Evolutionary conservation across 768 basidiomycete species (phyloP).

Genomic region (Lyophyllum semitale): DNA sequence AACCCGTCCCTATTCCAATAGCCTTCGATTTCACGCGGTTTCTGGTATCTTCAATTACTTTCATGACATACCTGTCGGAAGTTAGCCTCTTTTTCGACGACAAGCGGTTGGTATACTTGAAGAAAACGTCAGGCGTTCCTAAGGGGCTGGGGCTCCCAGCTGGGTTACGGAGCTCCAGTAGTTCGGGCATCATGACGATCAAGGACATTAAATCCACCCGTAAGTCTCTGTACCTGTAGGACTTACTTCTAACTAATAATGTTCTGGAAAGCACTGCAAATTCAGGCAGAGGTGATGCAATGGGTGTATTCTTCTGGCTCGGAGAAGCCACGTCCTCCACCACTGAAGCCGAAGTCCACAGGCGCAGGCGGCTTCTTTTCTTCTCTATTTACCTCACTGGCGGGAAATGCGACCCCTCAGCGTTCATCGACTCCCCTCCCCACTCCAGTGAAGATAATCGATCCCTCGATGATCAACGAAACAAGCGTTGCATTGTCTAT

Average conservation of each 20-base stretch:
- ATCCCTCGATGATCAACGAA: slow-evolving; percentile 43
- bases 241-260: slow-evolving; percentile 7
- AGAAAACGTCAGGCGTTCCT: slow-evolving; percentile 60
- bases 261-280: slow-evolving; percentile 58
- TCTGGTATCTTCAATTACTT: slow-evolving; percentile 88
- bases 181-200: slow-evolving; percentile 67
- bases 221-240: slow-evolving; percentile 32
- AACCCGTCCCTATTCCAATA: slow-evolving; percentile 75
- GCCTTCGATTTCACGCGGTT: slow-evolving; percentile 90
- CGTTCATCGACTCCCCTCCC: slow-evolving; percentile 31
- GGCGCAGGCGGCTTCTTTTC: slow-evolving; percentile 48
- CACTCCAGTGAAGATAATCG: slow-evolving; percentile 31
- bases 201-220: slow-evolving; percentile 63
- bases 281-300: slow-evolving; percentile 80
- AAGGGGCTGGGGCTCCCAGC: slow-evolving; percentile 53
- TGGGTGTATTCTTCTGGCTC: slow-evolving; percentile 73
- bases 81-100: slow-evolving; percentile 85
- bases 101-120: slow-evolving; percentile 64
- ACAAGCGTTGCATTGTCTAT: slow-evolving; percentile 63
- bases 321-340: slow-evolving; percentile 48
- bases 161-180: slow-evolving; percentile 57
- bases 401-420: slow-evolving; percentile 37
- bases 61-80: slow-evolving; percentile 79
- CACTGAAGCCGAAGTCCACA: slow-evolving; percentile 31
- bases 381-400: slow-evolving; percentile 41